These are phyloP conservation scores for Pichia manshurica DNA, from an alignment of 805 yeast genomes.

Conservation along the genomic window DNA sequence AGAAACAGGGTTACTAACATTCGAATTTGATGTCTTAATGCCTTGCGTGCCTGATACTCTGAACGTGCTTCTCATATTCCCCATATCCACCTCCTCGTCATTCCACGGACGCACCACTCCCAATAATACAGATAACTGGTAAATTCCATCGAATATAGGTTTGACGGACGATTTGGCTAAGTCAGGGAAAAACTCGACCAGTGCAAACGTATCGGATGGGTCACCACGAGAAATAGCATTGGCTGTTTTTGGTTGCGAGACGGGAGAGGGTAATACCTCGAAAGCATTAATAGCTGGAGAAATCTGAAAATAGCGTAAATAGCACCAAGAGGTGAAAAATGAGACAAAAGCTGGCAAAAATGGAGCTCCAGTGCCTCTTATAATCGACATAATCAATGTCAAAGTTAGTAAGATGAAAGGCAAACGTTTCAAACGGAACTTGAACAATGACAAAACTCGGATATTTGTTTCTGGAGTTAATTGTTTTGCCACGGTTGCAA, in stretches of 20 bases:
- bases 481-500: constrained; percentile 52
- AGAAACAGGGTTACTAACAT: constrained; percentile 16
- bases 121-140: constrained; percentile 35
- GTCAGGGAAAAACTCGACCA: constrained; percentile 80
- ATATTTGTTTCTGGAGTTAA: constrained; percentile 53
- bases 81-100: constrained; percentile 63
- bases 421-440: constrained; percentile 18
- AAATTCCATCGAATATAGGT: constrained; percentile 43
- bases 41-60: constrained; percentile 36
- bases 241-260: constrained; percentile 15
- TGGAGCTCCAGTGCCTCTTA: constrained; percentile 40
- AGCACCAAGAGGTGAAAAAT: constrained; percentile 67
- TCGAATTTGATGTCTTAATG: not conserved
- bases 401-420: constrained; percentile 17
- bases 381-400: constrained; percentile 29
- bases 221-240: constrained; percentile 52
- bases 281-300: constrained; percentile 26
- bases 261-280: constrained; percentile 34
- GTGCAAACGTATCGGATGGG: constrained; percentile 82
- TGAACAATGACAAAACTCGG: constrained; percentile 35
- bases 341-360: constrained; percentile 50
- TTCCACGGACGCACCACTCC: constrained; percentile 58
- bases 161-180: constrained; percentile 45
- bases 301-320: constrained; percentile 70
- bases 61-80: constrained; percentile 65